These are phyloP conservation scores for Parascedosporium putredinis DNA, from an alignment of 2,329 filamentous ascomycete species.

Conservation along the genomic window DNA sequence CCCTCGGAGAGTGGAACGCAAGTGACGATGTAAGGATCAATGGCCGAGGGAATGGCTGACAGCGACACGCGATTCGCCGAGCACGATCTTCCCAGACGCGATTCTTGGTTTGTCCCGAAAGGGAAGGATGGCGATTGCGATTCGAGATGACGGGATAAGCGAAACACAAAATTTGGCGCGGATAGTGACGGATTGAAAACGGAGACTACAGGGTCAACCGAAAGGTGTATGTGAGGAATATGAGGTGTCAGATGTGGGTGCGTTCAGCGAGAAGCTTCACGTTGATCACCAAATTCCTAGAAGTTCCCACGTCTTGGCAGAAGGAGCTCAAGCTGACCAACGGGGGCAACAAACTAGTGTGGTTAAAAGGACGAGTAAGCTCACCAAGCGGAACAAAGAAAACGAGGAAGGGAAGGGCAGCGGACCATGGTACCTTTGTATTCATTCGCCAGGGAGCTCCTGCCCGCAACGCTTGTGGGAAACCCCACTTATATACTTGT, in stretches of 20 bases:
- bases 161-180: too few relatives aligned
- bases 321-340: background rate
- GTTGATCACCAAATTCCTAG: background rate
- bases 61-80: too few relatives aligned
- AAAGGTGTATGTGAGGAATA: background rate
- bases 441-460: slow-evolving; percentile 3
- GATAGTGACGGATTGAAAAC: too few relatives aligned
- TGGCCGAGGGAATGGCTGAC: background rate
- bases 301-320: background rate
- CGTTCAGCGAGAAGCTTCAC: slow-evolving; percentile 1
- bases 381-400: slow-evolving; percentile 5
- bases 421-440: slow-evolving; percentile 9
- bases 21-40: background rate
- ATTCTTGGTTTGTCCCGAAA: too few relatives aligned
- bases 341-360: background rate
- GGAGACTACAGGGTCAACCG: background rate
- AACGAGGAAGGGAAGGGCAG: background rate
- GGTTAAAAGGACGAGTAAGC: background rate
- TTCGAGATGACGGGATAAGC: too few relatives aligned
- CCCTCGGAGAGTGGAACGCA: too few relatives aligned
- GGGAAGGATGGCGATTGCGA: too few relatives aligned
- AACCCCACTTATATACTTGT: slow-evolving; percentile 9
- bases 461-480: background rate
- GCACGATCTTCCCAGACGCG: too few relatives aligned
- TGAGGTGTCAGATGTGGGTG: background rate